Evolutionary conservation across 768 basidiomycete genomes (phyloP).

Genomic region (Lactarius indigo): DNA sequence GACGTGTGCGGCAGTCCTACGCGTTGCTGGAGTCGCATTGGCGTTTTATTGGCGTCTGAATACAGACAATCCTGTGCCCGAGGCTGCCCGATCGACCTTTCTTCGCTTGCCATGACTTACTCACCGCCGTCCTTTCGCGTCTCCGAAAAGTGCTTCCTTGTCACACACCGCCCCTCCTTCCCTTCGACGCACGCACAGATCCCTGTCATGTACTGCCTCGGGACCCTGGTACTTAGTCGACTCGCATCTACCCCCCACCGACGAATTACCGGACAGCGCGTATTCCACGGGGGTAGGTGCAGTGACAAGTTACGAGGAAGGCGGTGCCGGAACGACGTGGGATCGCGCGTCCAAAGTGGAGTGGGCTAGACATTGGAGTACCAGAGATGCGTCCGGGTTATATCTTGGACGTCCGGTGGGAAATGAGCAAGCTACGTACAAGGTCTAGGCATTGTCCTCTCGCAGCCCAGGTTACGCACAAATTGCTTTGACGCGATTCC

Average conservation of each 20-base stretch:
- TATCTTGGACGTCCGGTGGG: constrained; percentile 10
- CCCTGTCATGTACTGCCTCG: constrained; percentile 21
- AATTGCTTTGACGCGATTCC: constrained; percentile 8
- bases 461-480: constrained; percentile 7
- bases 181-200: constrained; percentile 13
- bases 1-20: not conserved
- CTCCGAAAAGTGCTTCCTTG: constrained; percentile 10
- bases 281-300: constrained; percentile 10
- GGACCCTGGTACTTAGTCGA: constrained; percentile 17
- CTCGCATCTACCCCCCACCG: constrained; percentile 3
- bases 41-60: constrained; percentile 8
- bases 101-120: constrained; percentile 22
- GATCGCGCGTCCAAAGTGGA: constrained; percentile 3
- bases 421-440: constrained; percentile 14
- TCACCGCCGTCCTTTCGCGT: constrained; percentile 4
- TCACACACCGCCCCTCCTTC: not conserved
- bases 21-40: not conserved
- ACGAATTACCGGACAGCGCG: not conserved
- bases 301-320: constrained; percentile 18
- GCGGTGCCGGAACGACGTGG: constrained; percentile 22
- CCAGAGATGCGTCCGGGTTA: constrained; percentile 8
- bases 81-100: not conserved
- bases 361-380: constrained; percentile 3
- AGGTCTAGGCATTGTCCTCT: not conserved
- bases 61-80: not conserved